Conservation (phyloP, 208 protist genomes). For the Wallacemonas collosoma region DNA sequence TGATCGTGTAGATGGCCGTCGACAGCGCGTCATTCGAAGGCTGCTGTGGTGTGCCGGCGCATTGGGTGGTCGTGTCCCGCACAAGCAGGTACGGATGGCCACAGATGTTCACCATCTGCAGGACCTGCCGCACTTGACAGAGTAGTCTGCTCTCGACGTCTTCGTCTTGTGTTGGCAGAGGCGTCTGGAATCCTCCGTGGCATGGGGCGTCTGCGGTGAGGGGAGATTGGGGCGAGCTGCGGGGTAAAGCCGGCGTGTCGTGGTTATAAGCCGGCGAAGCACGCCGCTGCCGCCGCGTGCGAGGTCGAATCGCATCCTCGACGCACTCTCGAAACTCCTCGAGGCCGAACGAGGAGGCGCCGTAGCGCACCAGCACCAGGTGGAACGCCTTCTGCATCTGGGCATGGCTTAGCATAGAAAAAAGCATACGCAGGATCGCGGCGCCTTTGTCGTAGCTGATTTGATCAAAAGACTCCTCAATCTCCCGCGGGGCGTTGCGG, state of each 20-base stretch:
- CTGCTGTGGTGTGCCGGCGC: too few species aligned
- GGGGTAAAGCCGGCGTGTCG: background rate
- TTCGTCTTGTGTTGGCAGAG: background rate
- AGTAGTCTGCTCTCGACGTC: conserved; percentile 22
- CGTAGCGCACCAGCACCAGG: conserved; percentile 41
- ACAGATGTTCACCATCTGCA: conserved; percentile 27
- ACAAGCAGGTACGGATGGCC: conserved; percentile 59
- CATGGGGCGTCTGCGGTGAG: conserved; percentile 1
- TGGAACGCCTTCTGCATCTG: conserved; percentile 34
- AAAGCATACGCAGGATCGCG: conserved; percentile 78
- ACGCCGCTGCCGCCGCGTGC: conserved; percentile 1
- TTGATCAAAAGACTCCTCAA: conserved; percentile 52
- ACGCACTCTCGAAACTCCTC: conserved; percentile 50
- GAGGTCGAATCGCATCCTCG: conserved; percentile 21
- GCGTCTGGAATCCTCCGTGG: too few species aligned
- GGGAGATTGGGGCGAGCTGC: background rate
- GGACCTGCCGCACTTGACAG: conserved; percentile 19
- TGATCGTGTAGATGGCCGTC: conserved; percentile 32
- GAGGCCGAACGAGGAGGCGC: conserved; percentile 26
- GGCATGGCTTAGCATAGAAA: conserved; percentile 34
- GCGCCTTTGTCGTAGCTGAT: conserved; percentile 87
- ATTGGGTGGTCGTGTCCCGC: background rate
- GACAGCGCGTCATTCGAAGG: background rate
- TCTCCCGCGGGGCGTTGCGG: conserved; percentile 32
- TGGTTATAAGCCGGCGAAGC: background rate